Base-by-base conservation (phyloP, 2,329 filamentous ascomycete species). In the Emericellopsis cladophorae region DNA sequence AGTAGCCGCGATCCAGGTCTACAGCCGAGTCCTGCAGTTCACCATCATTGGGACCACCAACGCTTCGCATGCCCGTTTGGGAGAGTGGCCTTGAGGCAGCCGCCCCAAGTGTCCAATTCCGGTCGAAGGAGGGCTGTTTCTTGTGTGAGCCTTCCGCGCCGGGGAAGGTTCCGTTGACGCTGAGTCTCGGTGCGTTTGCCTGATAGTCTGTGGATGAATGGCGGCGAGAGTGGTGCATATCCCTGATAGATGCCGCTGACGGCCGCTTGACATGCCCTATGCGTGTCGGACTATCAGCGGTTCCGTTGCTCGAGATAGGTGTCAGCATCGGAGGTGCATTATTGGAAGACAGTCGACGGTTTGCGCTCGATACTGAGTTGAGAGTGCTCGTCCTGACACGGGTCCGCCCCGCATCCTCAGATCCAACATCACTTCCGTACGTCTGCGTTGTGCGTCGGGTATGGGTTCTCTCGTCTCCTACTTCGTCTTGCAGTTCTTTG, bases 1-100 rank as follows among this genome's bases (percentile, higher is more conserved):
- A 95, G 59, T 96, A 96, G 21, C 89, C 90, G 31, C 87, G 76
- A 52, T 96, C 92, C 14, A 86, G 59, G 45, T 93, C 84, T 21
- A 67, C 59, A 14, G 64, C 62, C 8, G 67, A 67, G 44, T 75
- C 70, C 46, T 66, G 66, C 12, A 62, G 51, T 11, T 64, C 57
- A 12, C 59, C 50, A 14, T 62, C 62, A 2, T 64, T 61, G 18
- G 54, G 54, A 18, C 59, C 57, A 38, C 62, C 40, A 7, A 62
- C 50, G 40, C 74, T 70, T 24, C 69, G 65, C 26, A 70, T 52
- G 12, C 69, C 72, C 14, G 70, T 60, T 3, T 72, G 73, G 4
- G 74, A 76, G 16, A 74, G 55, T 5, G 74, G 73, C 7, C 72
- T 61, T 37, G 56, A 54, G 9, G 57, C 49, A 18, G 73, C 70